Conservation (phyloP, 352 stramenopile species). For the Phytopythium aichiense region DNA sequence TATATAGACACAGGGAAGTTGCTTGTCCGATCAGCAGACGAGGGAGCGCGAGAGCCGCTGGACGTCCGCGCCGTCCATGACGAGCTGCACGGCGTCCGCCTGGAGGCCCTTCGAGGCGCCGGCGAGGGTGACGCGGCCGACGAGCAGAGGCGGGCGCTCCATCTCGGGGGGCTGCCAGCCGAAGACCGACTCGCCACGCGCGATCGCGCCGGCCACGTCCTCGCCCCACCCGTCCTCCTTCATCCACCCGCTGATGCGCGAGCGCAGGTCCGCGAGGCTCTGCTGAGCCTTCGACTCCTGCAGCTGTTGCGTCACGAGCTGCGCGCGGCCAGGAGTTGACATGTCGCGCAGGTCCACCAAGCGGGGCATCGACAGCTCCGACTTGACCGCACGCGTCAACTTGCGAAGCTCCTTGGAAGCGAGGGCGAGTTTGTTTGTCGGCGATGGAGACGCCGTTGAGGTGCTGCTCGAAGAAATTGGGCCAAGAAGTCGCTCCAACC, state of each 20-base stretch:
- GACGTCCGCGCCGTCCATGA: slow-evolving; percentile 45
- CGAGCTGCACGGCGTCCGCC: slow-evolving; percentile 21
- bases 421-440: slow-evolving; percentile 23
- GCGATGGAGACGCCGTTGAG: neutral
- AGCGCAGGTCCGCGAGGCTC: slow-evolving; percentile 36
- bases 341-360: slow-evolving; percentile 51
- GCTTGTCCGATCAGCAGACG: slow-evolving; percentile 24
- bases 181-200: slow-evolving; percentile 59
- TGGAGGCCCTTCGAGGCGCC: slow-evolving; percentile 5
- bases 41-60: slow-evolving; percentile 38
- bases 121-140: slow-evolving; percentile 54
- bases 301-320: slow-evolving; percentile 52
- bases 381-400: slow-evolving; percentile 50
- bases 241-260: slow-evolving; percentile 36
- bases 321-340: slow-evolving; percentile 23
- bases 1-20: neutral
- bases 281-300: slow-evolving; percentile 35
- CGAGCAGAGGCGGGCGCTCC: slow-evolving; percentile 53
- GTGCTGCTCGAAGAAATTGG: slow-evolving; percentile 5
- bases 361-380: slow-evolving; percentile 60
- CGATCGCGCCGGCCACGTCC: slow-evolving; percentile 57
- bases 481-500: slow-evolving; percentile 47
- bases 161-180: slow-evolving; percentile 74
- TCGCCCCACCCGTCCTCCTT: slow-evolving; percentile 50
- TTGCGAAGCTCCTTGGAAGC: slow-evolving; percentile 45